Base-by-base conservation (phyloP, 495 filamentous ascomycete species). In the Schizothecium vesticola region DNA sequence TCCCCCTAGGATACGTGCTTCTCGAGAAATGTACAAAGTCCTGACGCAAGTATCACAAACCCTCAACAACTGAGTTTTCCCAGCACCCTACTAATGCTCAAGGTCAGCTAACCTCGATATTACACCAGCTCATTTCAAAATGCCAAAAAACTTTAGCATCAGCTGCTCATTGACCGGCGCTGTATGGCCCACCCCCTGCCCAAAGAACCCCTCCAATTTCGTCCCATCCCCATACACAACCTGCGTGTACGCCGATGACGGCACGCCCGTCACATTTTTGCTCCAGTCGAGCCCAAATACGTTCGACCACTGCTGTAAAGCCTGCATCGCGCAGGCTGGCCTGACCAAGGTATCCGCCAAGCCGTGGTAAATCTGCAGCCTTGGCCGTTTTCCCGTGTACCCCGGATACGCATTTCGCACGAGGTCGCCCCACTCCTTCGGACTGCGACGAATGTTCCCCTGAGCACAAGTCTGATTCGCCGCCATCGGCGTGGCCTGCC, bases 311-410 rank as follows among this genome's bases (percentile, higher is more conserved):
- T 62, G 60, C 60, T 62, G 60, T 28, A 62, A 16, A 11, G 60
- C 60, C 60, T 62, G 60, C 60, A 21, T 62, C 25, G 60, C 60
- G 25, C 60, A 62, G 25, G 60, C 60, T 13, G 60, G 60, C 6
- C 60, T 29, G 24, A 62, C 60, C 3, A 62, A 28, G 12, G 60
- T 62, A 24, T 62, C 60, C 25, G 60, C 60, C 60, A 62, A 22
- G 24, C 60, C 60, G 60, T 62, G 60, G 28, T 31, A 31, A 16
- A 62, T 63, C 61, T 63, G 61, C 61, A 63, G 26, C 61, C 61
- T 2, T 31, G 61, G 28, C 21, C 61, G 29, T 24, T 23, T 9
- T 8, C 61, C 61, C 9, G 61, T 55, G 28, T 63, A 63, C 11
- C 61, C 61, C 7, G 61, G 61, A 16, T 63, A 63, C 8, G 61